Base-by-base conservation (phyloP, 1,284 basidiomycete genomes). In the Binderoboletus segoi region DNA sequence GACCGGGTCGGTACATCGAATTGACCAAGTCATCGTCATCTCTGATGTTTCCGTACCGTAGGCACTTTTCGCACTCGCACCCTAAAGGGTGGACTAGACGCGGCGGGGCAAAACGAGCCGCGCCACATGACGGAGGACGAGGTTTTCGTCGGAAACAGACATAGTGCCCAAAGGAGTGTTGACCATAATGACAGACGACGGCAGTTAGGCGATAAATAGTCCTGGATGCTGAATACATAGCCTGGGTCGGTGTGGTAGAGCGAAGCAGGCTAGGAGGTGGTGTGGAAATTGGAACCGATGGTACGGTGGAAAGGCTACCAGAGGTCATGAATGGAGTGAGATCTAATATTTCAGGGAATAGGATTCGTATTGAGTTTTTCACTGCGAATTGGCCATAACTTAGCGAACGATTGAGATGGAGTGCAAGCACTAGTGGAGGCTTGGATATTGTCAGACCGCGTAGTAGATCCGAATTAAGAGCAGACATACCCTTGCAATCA, bases 131-230 rank as follows among this genome's bases (percentile, higher is more conserved):
- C 10, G 66, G 63, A 20, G 77, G 71, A 23, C 79, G 78, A 1
- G 93, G 93, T 71, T 89, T 89, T 38, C 94, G 79, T n/a, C 94
- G 80, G 70, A 86, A 95, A 61, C 91, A 93, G 59, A 96, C 83
- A 68, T 95, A 97, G 71, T 97, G 95, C 2, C 95, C 94, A 67
- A 90, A 95, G 8, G 86, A 88, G 67, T 96, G 93, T 57, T 86
- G 84, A 20, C 94, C 94, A 69, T 88, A 94, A 74, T 97, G 94
- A 64, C 93, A 92, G 11, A 97, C 93, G 28, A 92, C 84, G 12
- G 91, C 85, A 3, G 86, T 74, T 28, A 97, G 82, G 37, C 91
- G 83, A 71, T 96, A 97, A 35, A 94, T 76, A 13, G 83, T 85
- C 45, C 85, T 78, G 30, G 79, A 77, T 16, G 76, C 69, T 7